phyloP scores from a whole-genome alignment of 768 basidiomycete genomes.

The Nidularia sp. region DNA sequence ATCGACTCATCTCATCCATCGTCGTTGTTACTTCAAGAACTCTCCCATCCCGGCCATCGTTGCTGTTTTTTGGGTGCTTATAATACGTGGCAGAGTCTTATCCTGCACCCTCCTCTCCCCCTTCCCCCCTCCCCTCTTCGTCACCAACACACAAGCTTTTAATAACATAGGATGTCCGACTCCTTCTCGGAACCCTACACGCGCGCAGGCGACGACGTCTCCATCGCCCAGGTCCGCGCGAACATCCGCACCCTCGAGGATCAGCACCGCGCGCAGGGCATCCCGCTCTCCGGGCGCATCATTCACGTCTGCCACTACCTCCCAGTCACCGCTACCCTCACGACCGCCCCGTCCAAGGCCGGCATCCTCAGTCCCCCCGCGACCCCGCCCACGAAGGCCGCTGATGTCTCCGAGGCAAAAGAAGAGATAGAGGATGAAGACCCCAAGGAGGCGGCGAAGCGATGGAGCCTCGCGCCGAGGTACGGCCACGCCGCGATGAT shows the following conservation, averaged over 20 bases:
- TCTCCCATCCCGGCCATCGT: no score
- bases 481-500: constrained; percentile 96
- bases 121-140: no score
- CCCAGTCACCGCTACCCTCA: constrained; percentile 67
- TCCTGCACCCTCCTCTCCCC: no score
- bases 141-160: no score
- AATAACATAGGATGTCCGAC: constrained; percentile 24
- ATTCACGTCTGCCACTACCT: constrained; percentile 92
- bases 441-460: constrained; percentile 12
- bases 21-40: no score
- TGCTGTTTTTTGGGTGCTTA: no score
- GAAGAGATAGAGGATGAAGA: constrained; percentile 4
- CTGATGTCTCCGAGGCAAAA: constrained; percentile 36
- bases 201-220: constrained; percentile 59
- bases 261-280: constrained; percentile 63
- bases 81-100: no score
- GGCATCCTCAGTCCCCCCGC: constrained; percentile 71
- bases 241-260: constrained; percentile 72
- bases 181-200: constrained; percentile 72
- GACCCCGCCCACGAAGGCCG: constrained; percentile 62
- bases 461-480: constrained; percentile 76
- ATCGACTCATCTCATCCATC: no score
- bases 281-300: constrained; percentile 80
- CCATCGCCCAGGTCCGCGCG: constrained; percentile 68
- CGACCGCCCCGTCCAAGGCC: constrained; percentile 13